A percentile compares a stretch with the other conserved stretches of the same genome.
Conservation (phyloP, 2,329 filamentous ascomycete genomes). For the Phyllosticta citrichinensis region DNA sequence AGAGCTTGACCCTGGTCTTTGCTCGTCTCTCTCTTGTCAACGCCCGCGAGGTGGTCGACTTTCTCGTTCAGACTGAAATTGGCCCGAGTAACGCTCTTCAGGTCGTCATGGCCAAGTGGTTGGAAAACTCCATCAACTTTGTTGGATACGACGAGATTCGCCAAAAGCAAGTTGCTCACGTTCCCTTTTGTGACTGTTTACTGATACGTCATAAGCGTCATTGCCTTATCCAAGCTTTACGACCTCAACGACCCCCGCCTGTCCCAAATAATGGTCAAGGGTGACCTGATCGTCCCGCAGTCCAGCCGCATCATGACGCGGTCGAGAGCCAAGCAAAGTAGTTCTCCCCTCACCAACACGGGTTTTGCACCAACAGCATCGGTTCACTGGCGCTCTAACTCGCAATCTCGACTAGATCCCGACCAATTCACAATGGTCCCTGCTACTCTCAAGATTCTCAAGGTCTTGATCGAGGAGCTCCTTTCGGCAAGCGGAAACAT, state of each 20-base stretch:
- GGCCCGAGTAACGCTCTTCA: conserved; percentile 72
- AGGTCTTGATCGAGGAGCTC: conserved; percentile 88
- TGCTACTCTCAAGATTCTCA: conserved; percentile 88
- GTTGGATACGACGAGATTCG: conserved; percentile 97
- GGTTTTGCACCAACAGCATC: conserved; percentile 7
- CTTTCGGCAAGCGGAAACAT: conserved; percentile 53
- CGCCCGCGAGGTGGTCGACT: conserved; percentile 82
- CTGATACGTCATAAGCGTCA: conserved; percentile 50
- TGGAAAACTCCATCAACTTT: conserved; percentile 94
- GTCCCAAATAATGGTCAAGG: conserved; percentile 72
- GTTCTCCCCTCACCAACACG: conserved; percentile 16
- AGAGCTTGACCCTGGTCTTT: conserved; percentile 91
- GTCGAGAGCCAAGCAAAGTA: conserved; percentile 76
- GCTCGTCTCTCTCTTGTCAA: conserved; percentile 78
- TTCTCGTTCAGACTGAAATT: conserved; percentile 76
- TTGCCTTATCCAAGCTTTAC: conserved; percentile 86
- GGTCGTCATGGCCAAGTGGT: conserved; percentile 86
- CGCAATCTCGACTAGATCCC: conserved; percentile 48
- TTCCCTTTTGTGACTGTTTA: background rate
- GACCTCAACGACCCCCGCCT: conserved; percentile 75
- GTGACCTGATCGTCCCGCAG: conserved; percentile 73
- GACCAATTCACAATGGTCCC: conserved; percentile 83
- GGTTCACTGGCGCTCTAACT: conserved; percentile 12
- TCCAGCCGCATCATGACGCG: conserved; percentile 86
- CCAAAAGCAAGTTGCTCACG: conserved; percentile 62